phyloP scores from a whole-genome alignment of 2,329 filamentous ascomycete species.

The Pseudomassariella vexata region DNA sequence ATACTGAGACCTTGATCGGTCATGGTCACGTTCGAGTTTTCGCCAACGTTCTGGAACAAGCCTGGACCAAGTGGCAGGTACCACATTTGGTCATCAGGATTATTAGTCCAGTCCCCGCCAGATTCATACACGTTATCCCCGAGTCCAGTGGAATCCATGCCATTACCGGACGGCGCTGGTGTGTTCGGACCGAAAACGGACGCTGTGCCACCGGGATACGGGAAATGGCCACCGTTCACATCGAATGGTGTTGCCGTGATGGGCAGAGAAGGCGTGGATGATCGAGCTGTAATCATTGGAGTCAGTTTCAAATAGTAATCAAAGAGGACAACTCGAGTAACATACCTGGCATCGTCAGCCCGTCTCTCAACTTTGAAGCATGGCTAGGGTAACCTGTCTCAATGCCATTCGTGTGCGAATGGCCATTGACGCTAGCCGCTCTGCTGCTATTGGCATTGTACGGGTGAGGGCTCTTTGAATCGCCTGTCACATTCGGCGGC shows the following conservation, averaged over 20 bases:
- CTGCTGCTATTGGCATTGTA: conserved; percentile 24
- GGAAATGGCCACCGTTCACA: conserved; percentile 47
- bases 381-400: conserved; percentile 19
- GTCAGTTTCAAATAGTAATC: conserved; percentile 2
- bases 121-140: conserved; percentile 40
- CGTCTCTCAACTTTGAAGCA: conserved; percentile 19
- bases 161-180: conserved; percentile 28
- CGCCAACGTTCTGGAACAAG: conserved; percentile 57
- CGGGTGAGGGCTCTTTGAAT: conserved; percentile 34
- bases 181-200: conserved; percentile 45
- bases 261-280: conserved; percentile 37
- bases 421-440: conserved; percentile 17
- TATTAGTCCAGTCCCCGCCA: conserved; percentile 45
- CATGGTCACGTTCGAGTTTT: conserved; percentile 57
- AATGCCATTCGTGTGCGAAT: conserved; percentile 21
- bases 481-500: conserved; percentile 38
- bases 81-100: conserved; percentile 57
- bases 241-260: conserved; percentile 62
- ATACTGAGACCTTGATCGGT: conserved; percentile 63
- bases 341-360: conserved; percentile 22
- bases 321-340: conserved; percentile 1
- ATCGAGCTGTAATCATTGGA: conserved; percentile 26
- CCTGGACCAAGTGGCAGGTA: conserved; percentile 59
- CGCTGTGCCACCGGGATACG: conserved; percentile 40
- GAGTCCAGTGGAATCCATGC: conserved; percentile 23